Evolutionary conservation across 176 grass and related monocot genomes (phyloP).

Genomic region (Cenchrus purpureus): DNA sequence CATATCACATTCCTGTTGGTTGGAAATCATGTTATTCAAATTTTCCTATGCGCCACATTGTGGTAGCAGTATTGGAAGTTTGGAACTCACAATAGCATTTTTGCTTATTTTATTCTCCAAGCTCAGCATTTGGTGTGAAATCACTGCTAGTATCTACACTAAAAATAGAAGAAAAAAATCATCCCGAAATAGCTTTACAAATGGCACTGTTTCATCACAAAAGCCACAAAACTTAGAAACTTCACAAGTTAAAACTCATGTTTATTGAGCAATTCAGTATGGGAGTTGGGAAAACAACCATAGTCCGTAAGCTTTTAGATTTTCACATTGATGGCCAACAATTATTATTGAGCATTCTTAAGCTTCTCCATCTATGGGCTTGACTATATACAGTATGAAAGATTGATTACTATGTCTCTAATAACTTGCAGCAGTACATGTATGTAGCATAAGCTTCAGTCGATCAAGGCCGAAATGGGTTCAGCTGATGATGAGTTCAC

Average conservation of each 20-base stretch:
- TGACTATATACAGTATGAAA: not conserved
- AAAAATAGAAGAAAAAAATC: not conserved
- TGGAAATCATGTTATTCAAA: not conserved
- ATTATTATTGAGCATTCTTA: not conserved
- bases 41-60: not conserved
- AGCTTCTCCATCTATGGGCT: slow-evolving; percentile 2
- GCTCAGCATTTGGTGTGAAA: not conserved
- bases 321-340: slow-evolving; percentile 1
- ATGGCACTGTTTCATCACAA: not conserved
- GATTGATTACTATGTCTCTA: not conserved
- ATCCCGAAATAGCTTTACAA: not conserved
- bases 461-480: slow-evolving; percentile 18
- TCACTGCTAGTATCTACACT: not conserved
- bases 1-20: not conserved
- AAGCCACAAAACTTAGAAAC: not conserved
- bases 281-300: slow-evolving; percentile 11
- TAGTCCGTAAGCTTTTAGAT: not conserved
- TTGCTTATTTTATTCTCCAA: not conserved
- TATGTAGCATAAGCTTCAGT: slow-evolving; percentile 16
- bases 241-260: not conserved
- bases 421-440: not conserved
- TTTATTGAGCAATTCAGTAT: not conserved
- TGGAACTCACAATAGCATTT: not conserved
- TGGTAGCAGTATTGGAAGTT: not conserved
- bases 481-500: slow-evolving; percentile 23